Evolutionary conservation across 495 filamentous ascomycete species (phyloP).

Genomic region (Physcia stellaris): DNA sequence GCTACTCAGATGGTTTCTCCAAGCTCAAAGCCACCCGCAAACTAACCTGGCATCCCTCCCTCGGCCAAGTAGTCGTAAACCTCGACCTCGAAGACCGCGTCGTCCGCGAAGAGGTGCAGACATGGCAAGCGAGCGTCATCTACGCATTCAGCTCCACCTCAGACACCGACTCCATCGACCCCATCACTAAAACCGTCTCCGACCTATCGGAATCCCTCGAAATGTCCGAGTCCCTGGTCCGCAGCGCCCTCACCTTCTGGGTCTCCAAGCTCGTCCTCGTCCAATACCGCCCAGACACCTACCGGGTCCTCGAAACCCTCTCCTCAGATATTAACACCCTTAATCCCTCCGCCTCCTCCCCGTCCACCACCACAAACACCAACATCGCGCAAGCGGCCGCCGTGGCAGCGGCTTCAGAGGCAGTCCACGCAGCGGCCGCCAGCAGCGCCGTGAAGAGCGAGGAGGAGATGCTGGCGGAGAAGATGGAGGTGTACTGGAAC

Average conservation of each 20-base stretch:
- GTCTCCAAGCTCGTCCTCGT: conserved; percentile 61
- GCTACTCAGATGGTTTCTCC: conserved; percentile 68
- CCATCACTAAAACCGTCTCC: conserved; percentile 38
- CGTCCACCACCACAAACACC: conserved; percentile 13
- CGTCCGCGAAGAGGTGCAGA: conserved; percentile 58
- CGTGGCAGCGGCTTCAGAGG: conserved; percentile 33
- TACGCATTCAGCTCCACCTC: conserved; percentile 55
- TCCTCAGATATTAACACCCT: too few relatives aligned
- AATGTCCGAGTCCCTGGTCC: conserved; percentile 66
- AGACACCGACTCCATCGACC: conserved; percentile 18
- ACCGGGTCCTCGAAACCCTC: conserved; percentile 50
- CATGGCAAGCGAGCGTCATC: conserved; percentile 84
- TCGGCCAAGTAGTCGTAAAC: conserved; percentile 69
- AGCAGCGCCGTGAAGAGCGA: conserved; percentile 33
- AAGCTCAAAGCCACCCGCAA: conserved; percentile 66
- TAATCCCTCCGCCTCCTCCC: conserved; percentile 24
- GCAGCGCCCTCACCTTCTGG: conserved; percentile 77
- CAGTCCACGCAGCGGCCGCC: conserved; percentile 31
- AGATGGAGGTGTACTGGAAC: conserved; percentile 72
- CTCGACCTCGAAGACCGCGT: conserved; percentile 73
- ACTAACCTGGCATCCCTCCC: conserved; percentile 72
- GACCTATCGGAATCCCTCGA: conserved; percentile 51
- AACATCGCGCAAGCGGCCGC: conserved; percentile 25
- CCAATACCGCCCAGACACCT: conserved; percentile 32
- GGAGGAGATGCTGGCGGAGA: conserved; percentile 49